Conservation (phyloP, 106 monocot species). For the Triglochin maritima region DNA sequence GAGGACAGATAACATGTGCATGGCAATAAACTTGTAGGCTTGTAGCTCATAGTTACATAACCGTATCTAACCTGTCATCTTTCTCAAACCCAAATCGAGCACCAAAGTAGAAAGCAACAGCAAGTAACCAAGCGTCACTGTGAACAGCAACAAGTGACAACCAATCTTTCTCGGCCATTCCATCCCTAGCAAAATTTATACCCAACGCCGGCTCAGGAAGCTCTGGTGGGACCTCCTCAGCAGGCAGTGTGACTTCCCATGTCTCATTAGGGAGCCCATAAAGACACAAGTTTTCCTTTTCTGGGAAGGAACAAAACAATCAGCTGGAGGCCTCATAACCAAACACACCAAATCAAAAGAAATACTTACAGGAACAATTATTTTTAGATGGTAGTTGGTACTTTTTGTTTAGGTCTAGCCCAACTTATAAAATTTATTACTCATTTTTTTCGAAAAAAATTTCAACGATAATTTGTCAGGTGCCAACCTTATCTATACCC, state of each 20-base stretch:
- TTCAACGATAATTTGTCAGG: no score
- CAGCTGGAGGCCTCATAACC: no score
- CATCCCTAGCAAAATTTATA: slow-evolving; percentile 16
- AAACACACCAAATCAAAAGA: no score
- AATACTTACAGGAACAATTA: no score
- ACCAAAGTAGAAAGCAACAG: slow-evolving; percentile 13
- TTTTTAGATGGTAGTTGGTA: no score
- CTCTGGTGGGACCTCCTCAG: slow-evolving; percentile 12
- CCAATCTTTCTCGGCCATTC: slow-evolving; percentile 15
- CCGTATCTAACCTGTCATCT: neutral
- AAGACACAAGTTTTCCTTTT: slow-evolving; percentile 14
- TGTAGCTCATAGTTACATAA: no score
- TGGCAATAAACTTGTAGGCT: no score
- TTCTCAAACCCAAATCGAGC: slow-evolving; percentile 17
- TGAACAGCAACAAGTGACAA: slow-evolving; percentile 10
- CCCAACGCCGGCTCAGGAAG: slow-evolving; percentile 12
- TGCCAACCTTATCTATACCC: no score
- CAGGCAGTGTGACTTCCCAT: slow-evolving; percentile 14
- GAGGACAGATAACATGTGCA: no score
- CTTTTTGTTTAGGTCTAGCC: no score
- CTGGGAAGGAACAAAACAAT: slow-evolving; percentile 1
- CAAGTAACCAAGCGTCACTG: slow-evolving; percentile 15
- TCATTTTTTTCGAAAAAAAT: no score
- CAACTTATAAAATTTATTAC: no score
- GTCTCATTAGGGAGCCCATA: slow-evolving; percentile 13